Conservation (phyloP, 108 stramenopile species). For the Fistulifera pelliculosa region DNA sequence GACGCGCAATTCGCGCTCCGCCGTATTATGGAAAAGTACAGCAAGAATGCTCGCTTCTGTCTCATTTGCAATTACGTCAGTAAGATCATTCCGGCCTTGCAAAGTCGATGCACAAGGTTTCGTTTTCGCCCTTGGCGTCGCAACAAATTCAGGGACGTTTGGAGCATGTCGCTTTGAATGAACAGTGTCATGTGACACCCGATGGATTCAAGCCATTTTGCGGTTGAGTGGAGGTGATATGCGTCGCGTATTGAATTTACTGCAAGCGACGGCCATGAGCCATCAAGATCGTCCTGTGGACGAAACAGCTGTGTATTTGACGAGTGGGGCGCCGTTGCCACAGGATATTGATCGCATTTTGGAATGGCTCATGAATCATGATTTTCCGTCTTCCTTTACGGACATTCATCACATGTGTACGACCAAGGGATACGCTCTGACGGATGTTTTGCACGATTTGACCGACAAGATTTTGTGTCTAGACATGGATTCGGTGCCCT, state of each 20-base stretch:
- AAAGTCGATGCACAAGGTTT: constrained; percentile 89
- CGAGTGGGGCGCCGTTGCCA: constrained; percentile 78
- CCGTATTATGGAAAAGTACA: constrained; percentile 88
- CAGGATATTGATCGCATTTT: constrained; percentile 49
- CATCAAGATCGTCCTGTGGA: constrained; percentile 25
- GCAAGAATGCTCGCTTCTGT: constrained; percentile 90
- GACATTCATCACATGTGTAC: constrained; percentile 45
- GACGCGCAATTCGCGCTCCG: constrained; percentile 92
- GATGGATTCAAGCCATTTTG: constrained; percentile 71
- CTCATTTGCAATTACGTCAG: constrained; percentile 94
- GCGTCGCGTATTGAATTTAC: constrained; percentile 85
- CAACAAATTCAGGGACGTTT: constrained; percentile 75
- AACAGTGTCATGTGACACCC: constrained; percentile 44
- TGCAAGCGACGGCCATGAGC: constrained; percentile 86
- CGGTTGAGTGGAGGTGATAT: constrained; percentile 78
- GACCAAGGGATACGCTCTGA: constrained; percentile 70
- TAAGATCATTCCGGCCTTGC: constrained; percentile 95
- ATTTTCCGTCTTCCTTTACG: constrained; percentile 42
- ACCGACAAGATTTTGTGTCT: constrained; percentile 27
- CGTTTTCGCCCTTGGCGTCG: constrained; percentile 75
- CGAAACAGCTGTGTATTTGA: constrained; percentile 68
- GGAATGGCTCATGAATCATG: constrained; percentile 58
- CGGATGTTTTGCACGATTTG: constrained; percentile 64
- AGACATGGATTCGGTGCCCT: constrained; percentile 42
- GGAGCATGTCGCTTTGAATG: constrained; percentile 57